These are phyloP conservation scores for Spergularia azorica DNA, from an alignment of 179 eudicot species.

Conservation along the genomic window DNA sequence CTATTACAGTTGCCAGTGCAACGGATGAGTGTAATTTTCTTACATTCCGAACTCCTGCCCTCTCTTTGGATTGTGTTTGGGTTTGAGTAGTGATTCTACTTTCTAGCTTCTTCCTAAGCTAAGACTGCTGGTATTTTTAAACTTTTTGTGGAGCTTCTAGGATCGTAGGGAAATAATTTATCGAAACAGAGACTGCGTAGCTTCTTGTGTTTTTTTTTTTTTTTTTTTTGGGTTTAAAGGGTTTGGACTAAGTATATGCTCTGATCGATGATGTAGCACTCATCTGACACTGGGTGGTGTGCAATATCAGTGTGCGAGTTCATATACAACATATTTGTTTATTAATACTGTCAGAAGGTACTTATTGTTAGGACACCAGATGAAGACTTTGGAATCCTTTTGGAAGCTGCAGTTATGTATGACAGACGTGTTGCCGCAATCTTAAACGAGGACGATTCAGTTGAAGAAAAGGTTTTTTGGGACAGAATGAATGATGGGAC, in stretches of 20 bases:
- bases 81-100: too few relatives aligned
- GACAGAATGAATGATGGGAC: constrained; percentile 59
- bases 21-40: too few relatives aligned
- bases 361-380: constrained; percentile 81
- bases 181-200: not conserved
- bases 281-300: not conserved
- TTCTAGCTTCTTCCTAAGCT: too few relatives aligned
- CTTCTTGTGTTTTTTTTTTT: not conserved
- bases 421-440: constrained; percentile 95
- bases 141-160: too few relatives aligned
- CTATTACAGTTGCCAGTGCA: too few relatives aligned
- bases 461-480: constrained; percentile 58
- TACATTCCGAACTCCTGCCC: too few relatives aligned
- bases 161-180: too few relatives aligned
- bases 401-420: constrained; percentile 98
- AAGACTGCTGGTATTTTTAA: too few relatives aligned
- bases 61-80: too few relatives aligned
- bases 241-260: not conserved
- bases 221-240: not conserved
- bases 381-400: constrained; percentile 90
- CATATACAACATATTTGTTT: not conserved
- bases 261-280: not conserved
- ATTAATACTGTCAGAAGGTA: constrained; percentile 5
- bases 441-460: constrained; percentile 74
- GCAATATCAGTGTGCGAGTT: not conserved